Conservation (phyloP, 768 basidiomycete species). For the Tricholomella constricta region DNA sequence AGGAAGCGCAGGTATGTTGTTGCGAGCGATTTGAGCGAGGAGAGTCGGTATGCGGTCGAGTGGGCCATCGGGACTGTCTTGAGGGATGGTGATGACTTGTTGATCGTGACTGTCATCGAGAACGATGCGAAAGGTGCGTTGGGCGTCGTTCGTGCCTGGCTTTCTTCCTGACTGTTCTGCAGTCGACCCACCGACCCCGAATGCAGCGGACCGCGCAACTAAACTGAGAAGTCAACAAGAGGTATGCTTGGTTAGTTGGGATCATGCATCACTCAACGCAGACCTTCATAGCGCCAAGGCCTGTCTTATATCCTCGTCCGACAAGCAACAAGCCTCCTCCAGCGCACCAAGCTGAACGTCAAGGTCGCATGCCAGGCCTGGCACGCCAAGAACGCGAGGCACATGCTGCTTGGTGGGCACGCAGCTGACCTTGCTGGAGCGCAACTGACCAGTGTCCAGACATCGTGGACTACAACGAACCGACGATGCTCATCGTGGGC, state of each 20-base stretch:
- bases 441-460: conserved; percentile 40
- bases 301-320: conserved; percentile 86
- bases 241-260: conserved; percentile 41
- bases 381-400: conserved; percentile 93
- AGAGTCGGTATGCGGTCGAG: conserved; percentile 92
- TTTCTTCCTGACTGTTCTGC: conserved; percentile 9
- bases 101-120: conserved; percentile 90
- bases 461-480: conserved; percentile 84
- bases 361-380: conserved; percentile 91
- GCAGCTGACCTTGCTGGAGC: neutral
- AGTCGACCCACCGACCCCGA: conserved; percentile 74
- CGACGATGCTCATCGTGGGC: conserved; percentile 92
- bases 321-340: conserved; percentile 86
- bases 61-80: conserved; percentile 98
- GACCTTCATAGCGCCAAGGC: conserved; percentile 70
- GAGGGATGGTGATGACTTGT: conserved; percentile 91
- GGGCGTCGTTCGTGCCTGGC: neutral
- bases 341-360: conserved; percentile 88
- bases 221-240: conserved; percentile 93
- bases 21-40: conserved; percentile 93
- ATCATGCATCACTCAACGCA: conserved; percentile 7
- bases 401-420: conserved; percentile 76
- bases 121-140: conserved; percentile 83
- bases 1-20: conserved; percentile 79
- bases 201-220: conserved; percentile 68